Conservation (phyloP, 306 rosid species). For the Castanea sativa region DNA sequence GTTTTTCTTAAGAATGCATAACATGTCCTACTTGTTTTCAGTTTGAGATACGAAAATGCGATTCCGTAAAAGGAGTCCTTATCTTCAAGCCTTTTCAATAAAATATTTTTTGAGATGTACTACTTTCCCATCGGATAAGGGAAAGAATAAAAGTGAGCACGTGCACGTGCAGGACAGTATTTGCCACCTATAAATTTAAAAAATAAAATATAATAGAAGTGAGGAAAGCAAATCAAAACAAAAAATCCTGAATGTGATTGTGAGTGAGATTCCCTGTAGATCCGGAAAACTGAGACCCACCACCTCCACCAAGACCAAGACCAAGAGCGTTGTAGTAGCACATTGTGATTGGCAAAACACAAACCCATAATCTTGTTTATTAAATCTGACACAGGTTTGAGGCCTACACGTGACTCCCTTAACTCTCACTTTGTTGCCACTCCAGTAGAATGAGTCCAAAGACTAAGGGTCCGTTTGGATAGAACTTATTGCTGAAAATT, state of each 20-base stretch:
- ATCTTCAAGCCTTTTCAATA: neutral
- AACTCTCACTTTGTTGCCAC: conserved; percentile 30
- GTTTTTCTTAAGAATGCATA: neutral
- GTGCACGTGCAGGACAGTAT: too few species aligned
- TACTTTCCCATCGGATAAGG: neutral
- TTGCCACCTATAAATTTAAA: too few species aligned
- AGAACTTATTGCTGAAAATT: too few species aligned
- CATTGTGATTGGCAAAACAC: neutral
- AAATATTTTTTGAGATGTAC: neutral
- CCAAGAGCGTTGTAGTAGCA: neutral
- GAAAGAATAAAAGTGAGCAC: neutral
- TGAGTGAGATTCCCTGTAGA: neutral
- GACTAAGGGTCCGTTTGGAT: too few species aligned
- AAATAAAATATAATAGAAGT: neutral
- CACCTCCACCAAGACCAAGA: neutral
- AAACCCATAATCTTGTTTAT: neutral
- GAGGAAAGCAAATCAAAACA: neutral
- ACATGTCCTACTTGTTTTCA: too few species aligned
- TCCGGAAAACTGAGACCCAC: conserved; percentile 2
- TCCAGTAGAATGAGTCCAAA: neutral
- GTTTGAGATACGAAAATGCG: too few species aligned
- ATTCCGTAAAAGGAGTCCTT: neutral
- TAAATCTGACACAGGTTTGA: conserved; percentile 22
- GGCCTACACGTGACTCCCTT: conserved; percentile 60
- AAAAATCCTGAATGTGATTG: neutral